Base-by-base conservation (phyloP, 2,329 filamentous ascomycete species). In the Chlorencoelia australis region DNA sequence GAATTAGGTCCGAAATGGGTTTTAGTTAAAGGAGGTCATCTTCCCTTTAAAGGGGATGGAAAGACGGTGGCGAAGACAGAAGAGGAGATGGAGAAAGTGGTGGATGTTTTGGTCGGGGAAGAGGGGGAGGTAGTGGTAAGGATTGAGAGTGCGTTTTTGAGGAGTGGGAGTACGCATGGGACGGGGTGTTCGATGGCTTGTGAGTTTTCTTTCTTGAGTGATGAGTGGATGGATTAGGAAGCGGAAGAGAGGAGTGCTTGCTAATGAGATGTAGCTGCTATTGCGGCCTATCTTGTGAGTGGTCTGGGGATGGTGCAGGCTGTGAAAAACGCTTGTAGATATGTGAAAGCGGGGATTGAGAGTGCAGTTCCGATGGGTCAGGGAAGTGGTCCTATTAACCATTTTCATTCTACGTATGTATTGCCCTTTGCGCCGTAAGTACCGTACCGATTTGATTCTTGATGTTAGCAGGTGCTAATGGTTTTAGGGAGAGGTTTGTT, bases 171-270 rank as follows among this genome's bases (percentile, higher is more conserved):
- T 54, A 96, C 89, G 0, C 91, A 98, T 53, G 91, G 91, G 1
- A 96, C 91, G 0, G 91, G 91, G 4, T 98, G 91, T 55, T 93
- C 87, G 7, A 69, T 96, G 41, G 91, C 91, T 26, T 94, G 79
- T 83, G 59, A 64, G 77, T 66, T 19, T n/a, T 19, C 7, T 21
- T 4, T 13, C 13, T 18, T 21, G 15, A 16, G n/a, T n/a, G n/a
- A n/a, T n/a, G n/a, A n/a, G n/a, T n/a, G n/a, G n/a, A n/a, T n/a
- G n/a, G n/a, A n/a, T n/a, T n/a, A n/a, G 9, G 14, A 20, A 25
- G 31, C 19, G 22, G 10, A 25, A 18, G 24, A 18, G 16, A 31
- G 11, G 14, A 21, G 20, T 25, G 22, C n/a, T n/a, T n/a, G n/a
- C 36, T 39, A 39, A 40, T 9, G n/a, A 14, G 13, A 9, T 27